These are phyloP conservation scores for Fonsecaea erecta DNA, from an alignment of 2,329 filamentous ascomycete species.

Conservation along the genomic window DNA sequence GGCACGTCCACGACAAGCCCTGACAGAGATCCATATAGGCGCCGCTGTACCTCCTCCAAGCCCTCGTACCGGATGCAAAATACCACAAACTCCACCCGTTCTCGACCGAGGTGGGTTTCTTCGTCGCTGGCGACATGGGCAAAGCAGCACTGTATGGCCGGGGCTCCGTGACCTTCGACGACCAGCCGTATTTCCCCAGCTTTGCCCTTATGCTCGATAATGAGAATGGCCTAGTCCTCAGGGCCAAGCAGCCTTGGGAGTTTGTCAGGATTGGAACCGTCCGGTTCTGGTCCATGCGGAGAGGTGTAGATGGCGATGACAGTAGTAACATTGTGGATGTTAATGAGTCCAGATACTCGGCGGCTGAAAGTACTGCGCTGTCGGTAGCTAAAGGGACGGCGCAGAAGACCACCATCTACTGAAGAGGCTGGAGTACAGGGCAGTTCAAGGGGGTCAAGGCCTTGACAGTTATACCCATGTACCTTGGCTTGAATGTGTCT, in stretches of 20 bases:
- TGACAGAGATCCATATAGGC: background rate
- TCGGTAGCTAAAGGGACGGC: background rate
- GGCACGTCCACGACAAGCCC: background rate
- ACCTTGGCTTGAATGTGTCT: too few relatives aligned
- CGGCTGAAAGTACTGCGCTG: background rate
- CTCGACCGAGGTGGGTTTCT: background rate
- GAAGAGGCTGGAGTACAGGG: background rate
- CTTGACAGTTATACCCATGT: background rate
- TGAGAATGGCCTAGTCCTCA: background rate
- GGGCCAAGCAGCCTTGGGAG: background rate
- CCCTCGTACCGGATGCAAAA: background rate
- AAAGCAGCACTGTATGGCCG: background rate
- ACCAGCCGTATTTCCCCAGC: background rate
- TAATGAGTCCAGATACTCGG: background rate
- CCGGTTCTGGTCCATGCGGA: background rate
- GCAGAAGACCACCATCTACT: conserved; percentile 1
- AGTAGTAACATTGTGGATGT: background rate
- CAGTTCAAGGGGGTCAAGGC: too few relatives aligned
- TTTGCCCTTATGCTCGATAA: background rate
- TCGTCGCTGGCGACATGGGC: background rate
- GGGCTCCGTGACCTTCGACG: background rate
- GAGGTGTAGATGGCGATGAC: background rate
- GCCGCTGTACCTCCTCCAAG: background rate
- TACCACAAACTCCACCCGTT: background rate
- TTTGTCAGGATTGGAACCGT: background rate